Evolutionary conservation across 2,329 filamentous ascomycete species (phyloP), one percentile per base, ranked within the genome.

Genomic region (Beauveria australis): DNA sequence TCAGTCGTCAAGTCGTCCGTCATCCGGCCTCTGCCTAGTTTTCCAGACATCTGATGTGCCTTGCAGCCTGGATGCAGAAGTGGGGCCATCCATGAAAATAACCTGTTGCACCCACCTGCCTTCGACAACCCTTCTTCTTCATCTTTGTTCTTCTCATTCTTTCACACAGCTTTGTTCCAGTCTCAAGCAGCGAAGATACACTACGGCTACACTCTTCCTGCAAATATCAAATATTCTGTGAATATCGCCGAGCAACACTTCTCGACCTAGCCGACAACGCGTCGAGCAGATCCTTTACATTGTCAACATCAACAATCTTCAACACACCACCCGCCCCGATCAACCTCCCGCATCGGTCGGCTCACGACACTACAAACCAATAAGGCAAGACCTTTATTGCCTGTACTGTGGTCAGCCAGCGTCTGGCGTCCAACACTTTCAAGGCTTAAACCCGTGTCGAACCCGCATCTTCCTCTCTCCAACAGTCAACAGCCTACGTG

Each of bases 21-120:
- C n/a, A 30, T 44, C 9, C 33, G 40, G 30, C 22, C 48, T 52
- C 18, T 33, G 24, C 19, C 30, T 30, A n/a, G 10, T 30, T n/a
- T 2, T 40, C 26, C 18, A 59, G 57, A 49, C 57, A 59, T 28
- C 57, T 44, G 3, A 9, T 2, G 30, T 37, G 16, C 47, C 58
- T 53, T 60, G 56, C 40, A 51, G 56, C 56, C 52, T 60, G 22
- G 53, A 53, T 53, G 41, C 16, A n/a, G 4, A 59, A 59, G 57
- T 59, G 57, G 57, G 49, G 57, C 49, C 12, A 16, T 8, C 16
- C 5, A 51, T 26, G 28, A 59, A 53, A 59, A 53, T 47, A 53
- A 37, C 40, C 28, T 33, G 18, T 47, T 53, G 14, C 57, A 19
- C 10, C 26, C 26, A 26, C 41, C 22, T 19, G 14, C 16, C 26